A percentile compares a stretch with the other conserved stretches of the same genome.
These are phyloP conservation scores for Pogostemon cablin DNA, from an alignment of 257 asterid genomes.

Conservation along the genomic window DNA sequence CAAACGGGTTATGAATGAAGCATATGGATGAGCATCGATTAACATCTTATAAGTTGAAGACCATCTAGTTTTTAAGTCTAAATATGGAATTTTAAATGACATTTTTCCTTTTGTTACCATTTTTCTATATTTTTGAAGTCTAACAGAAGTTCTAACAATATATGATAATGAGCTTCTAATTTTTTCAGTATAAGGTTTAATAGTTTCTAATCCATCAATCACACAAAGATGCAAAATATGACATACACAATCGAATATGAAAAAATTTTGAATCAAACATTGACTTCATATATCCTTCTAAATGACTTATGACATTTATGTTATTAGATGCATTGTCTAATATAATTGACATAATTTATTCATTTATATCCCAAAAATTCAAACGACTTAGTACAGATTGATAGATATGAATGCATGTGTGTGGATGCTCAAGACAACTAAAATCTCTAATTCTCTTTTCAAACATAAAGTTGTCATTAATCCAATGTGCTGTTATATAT, in stretches of 20 bases:
- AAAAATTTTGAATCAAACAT: not conserved
- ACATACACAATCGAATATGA: not conserved
- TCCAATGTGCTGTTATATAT: not conserved
- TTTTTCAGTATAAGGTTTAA: not conserved
- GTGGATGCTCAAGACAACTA: too few species aligned
- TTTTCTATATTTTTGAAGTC: not conserved
- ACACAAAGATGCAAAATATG: not conserved
- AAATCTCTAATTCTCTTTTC: not conserved
- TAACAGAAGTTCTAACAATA: not conserved
- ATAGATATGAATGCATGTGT: too few species aligned
- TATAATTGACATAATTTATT: not conserved
- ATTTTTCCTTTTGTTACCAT: not conserved
- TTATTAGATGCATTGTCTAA: conserved; percentile 5
- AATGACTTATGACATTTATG: not conserved
- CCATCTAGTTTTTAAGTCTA: not conserved
- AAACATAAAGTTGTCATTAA: not conserved
- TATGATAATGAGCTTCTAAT: too few species aligned
- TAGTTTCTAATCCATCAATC: not conserved
- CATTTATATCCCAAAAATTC: not conserved
- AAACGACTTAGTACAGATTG: too few species aligned
- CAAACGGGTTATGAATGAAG: too few species aligned
- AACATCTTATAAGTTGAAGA: too few species aligned
- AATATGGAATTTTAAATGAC: not conserved
- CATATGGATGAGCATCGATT: too few species aligned
- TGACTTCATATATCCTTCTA: not conserved